phyloP scores from a whole-genome alignment of 2,329 filamentous ascomycete species.

The Zymoseptoria pseudotritici region DNA sequence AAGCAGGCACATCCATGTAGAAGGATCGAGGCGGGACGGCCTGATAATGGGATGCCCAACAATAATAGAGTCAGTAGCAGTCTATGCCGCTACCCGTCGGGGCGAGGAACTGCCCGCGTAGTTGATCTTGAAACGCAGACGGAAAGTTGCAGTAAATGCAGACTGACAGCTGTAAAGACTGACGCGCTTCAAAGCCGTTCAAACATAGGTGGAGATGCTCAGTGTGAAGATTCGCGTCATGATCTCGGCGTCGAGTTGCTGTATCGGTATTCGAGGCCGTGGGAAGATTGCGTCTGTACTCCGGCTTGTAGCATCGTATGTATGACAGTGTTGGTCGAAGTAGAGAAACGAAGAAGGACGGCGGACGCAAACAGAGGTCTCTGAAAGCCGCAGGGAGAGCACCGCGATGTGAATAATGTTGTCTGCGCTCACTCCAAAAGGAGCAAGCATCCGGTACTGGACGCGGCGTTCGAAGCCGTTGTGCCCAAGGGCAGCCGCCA shows the following conservation, averaged over 20 bases:
- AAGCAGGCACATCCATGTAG: conserved; percentile 17
- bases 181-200: not conserved
- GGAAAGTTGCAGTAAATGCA: not conserved
- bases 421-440: not conserved
- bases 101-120: not conserved
- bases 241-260: not conserved
- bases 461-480: not conserved
- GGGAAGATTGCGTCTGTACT: not conserved
- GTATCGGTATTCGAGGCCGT: not conserved
- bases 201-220: not conserved
- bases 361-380: not conserved
- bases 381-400: not conserved
- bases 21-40: not conserved
- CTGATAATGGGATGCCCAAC: not conserved
- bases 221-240: not conserved
- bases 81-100: not conserved
- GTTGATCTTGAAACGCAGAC: not conserved
- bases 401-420: not conserved
- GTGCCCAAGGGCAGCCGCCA: not conserved
- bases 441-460: not conserved
- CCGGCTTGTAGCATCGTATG: not conserved
- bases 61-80: not conserved
- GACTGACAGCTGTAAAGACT: not conserved
- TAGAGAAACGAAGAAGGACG: not conserved
- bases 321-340: not conserved